Evolutionary conservation across 495 filamentous ascomycete species (phyloP).

Genomic region (Hypomontagnella submonticulosa): DNA sequence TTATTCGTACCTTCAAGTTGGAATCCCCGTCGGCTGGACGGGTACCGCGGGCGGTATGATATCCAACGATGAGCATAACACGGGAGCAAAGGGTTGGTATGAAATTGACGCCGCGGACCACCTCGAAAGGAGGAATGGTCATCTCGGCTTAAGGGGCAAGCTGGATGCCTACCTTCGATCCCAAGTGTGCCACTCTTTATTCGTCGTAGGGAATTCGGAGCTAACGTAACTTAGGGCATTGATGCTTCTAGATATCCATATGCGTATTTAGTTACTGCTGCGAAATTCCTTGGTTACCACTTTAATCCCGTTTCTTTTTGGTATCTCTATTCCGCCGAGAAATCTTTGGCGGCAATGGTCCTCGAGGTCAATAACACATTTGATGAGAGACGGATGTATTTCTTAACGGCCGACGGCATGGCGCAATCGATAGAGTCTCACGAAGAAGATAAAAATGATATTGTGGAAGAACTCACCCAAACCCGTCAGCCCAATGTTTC

Average conservation of each 20-base stretch:
- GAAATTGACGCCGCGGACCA: constrained; percentile 68
- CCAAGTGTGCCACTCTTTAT: constrained; percentile 50
- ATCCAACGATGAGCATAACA: constrained; percentile 51
- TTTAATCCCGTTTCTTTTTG: constrained; percentile 85
- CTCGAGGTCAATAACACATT: constrained; percentile 85
- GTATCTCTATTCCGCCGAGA: constrained; percentile 74
- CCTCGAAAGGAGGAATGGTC: constrained; percentile 60
- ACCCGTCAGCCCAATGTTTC: constrained; percentile 19
- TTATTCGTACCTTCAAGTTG: constrained; percentile 74
- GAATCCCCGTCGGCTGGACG: constrained; percentile 71
- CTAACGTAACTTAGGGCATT: constrained; percentile 56
- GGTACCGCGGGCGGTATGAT: constrained; percentile 64
- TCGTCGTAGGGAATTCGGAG: neutral
- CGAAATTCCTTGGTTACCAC: constrained; percentile 74
- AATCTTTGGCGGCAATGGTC: constrained; percentile 72
- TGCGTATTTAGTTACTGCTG: constrained; percentile 76
- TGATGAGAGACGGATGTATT: constrained; percentile 74
- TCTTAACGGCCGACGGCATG: constrained; percentile 52
- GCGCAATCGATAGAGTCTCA: constrained; percentile 22
- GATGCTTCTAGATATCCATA: constrained; percentile 65
- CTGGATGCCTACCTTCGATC: constrained; percentile 66
- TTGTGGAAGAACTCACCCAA: neutral
- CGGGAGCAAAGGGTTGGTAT: constrained; percentile 64
- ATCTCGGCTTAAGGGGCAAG: constrained; percentile 65
- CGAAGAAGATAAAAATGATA: constrained; percentile 20